Evolutionary conservation across 345 rosid genomes (phyloP).

Genomic region (Eucalyptus marginata): DNA sequence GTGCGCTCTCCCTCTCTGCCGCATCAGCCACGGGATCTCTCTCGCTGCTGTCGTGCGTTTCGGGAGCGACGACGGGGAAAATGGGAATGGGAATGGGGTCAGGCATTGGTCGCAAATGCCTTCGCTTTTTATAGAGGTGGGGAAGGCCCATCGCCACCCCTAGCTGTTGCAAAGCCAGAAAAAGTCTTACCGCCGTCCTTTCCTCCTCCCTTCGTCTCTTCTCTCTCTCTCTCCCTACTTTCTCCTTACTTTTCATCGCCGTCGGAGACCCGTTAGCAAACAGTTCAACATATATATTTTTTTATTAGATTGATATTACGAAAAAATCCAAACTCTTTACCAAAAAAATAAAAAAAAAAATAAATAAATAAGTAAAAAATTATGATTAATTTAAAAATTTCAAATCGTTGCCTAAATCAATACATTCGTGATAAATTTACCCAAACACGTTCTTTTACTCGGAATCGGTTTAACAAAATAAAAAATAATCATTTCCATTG

Average conservation of each 20-base stretch:
- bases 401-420: rapidly evolving
- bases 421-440: rapidly evolving
- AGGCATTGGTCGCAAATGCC: rapidly evolving
- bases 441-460: too few relatives aligned
- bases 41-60: neutral
- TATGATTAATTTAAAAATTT: neutral
- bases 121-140: neutral
- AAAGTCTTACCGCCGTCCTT: rapidly evolving
- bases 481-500: rapidly evolving
- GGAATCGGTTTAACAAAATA: too few relatives aligned
- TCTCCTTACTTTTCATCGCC: too few relatives aligned
- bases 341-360: too few relatives aligned
- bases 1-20: conserved; percentile 47
- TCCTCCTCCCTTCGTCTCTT: too few relatives aligned
- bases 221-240: neutral
- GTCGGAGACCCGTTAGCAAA: too few relatives aligned
- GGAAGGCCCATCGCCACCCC: rapidly evolving
- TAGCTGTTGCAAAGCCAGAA: neutral
- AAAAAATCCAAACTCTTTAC: too few relatives aligned
- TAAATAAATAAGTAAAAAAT: too few relatives aligned
- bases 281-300: rapidly evolving
- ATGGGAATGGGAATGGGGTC: too few relatives aligned
- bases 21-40: conserved; percentile 19
- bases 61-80: rapidly evolving
- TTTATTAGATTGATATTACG: too few relatives aligned